Conservation (phyloP, 306 rosid species). For the Quercus engelmannii region DNA sequence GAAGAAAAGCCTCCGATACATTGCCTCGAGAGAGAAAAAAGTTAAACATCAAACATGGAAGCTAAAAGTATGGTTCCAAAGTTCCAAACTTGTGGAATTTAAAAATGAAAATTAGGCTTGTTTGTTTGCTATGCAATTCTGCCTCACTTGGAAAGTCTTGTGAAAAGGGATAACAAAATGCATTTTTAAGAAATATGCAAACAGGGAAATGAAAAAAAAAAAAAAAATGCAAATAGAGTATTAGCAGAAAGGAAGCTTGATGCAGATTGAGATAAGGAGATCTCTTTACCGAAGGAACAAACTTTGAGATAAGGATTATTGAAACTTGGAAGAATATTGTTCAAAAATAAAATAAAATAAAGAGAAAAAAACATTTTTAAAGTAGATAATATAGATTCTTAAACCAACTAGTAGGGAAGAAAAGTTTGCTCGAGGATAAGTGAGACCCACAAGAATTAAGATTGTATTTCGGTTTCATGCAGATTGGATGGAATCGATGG, state of each 20-base stretch:
- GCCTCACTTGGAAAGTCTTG: neutral
- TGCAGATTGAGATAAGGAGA: neutral
- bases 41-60: neutral
- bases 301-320: neutral
- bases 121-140: neutral
- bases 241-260: neutral
- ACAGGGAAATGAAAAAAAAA: neutral
- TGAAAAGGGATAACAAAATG: neutral
- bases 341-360: neutral
- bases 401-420: slow-evolving; percentile 12
- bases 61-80: neutral
- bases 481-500: neutral
- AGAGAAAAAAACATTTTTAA: neutral
- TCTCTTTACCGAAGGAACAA: neutral
- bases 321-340: neutral
- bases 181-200: neutral
- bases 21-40: neutral
- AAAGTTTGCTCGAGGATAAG: neutral
- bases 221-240: neutral
- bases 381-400: slow-evolving; percentile 10
- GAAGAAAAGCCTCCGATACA: slow-evolving; percentile 14
- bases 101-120: neutral
- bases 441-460: neutral
- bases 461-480: neutral
- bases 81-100: neutral